Evolutionary conservation across 306 rosid genomes (phyloP).

Genomic region (Trifolium dubium): DNA sequence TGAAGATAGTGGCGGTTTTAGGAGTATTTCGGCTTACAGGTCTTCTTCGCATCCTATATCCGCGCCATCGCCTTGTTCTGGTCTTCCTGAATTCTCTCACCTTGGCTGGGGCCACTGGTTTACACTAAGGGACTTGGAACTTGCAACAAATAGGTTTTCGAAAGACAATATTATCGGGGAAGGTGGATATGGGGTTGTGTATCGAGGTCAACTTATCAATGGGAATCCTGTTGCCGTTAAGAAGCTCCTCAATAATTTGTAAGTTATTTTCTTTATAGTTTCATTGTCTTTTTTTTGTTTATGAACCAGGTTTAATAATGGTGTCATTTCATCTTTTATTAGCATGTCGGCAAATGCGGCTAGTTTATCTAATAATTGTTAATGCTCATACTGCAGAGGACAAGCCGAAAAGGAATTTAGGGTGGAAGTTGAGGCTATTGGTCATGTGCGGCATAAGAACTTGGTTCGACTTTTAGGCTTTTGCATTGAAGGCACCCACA

Average conservation of each 20-base stretch:
- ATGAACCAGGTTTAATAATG: not conserved
- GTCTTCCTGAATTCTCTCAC: constrained; percentile 62
- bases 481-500: constrained; percentile 84
- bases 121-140: constrained; percentile 83
- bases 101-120: constrained; percentile 95
- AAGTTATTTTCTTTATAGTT: constrained; percentile 33
- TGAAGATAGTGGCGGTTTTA: constrained; percentile 54
- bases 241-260: constrained; percentile 85
- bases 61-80: constrained; percentile 69
- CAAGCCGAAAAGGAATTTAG: constrained; percentile 70
- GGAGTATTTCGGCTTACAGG: constrained; percentile 44
- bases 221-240: constrained; percentile 77
- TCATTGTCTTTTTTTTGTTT: not conserved
- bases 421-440: constrained; percentile 87
- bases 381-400: constrained; percentile 56
- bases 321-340: not conserved
- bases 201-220: constrained; percentile 71
- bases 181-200: constrained; percentile 81
- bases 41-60: constrained; percentile 58
- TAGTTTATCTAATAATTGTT: constrained; percentile 23
- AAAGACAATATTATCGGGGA: constrained; percentile 57
- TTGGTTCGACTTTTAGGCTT: constrained; percentile 83
- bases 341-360: not conserved
- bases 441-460: constrained; percentile 89
- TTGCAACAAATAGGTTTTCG: constrained; percentile 76